Base-by-base conservation (phyloP, 2,329 filamentous ascomycete species). In the Cercospora sesami region DNA sequence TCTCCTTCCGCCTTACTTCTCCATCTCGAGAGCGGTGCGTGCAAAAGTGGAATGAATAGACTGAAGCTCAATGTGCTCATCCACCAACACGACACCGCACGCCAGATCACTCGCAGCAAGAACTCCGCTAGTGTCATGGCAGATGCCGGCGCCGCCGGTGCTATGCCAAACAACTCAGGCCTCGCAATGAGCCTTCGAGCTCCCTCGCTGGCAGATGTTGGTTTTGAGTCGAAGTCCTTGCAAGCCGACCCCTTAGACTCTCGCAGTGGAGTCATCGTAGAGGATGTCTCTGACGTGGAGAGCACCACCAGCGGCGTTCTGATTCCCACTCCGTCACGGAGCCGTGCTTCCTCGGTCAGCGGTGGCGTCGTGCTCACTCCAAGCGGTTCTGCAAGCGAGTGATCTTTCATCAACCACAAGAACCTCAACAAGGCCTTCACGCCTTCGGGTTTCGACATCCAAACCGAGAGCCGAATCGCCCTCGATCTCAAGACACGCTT, bases 21-120 rank as follows among this genome's bases (percentile, higher is more conserved):
- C 1, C 72, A 73, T 28, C 58, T 72, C 10, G 72, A 71, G 30
- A 70, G 69, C 28, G 64, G 66, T 18, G 60, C 7, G 5, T 73
- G 72, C 64, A 67, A 51, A 30, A 63, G 66, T 18, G 68, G 70
- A 0, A 69, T 73, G 71, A 69, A 58, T 28, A 63, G 67, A 16
- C 16, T 62, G n/a, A 69, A 71, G 65, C 55, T 72, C 3, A 69
- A 72, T 31, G 68, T 62, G 1, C 30, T 69, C 8, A 55, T 69
- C 18, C 66, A 71, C 21, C 23, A 60, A 21, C 55, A 73, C 26
- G 71, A 73, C 10, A 64, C 21, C 1, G 65, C 48, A 9, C 69
- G 66, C 23, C 63, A 64, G 14, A 71, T 73, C 39, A 73, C 69
- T 16, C 28, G 30, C 33, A 18, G 31, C 5, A 18, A 28, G 7